phyloP scores from a whole-genome alignment of 2,329 filamentous ascomycete species.

The Pestalotiopsis sp. region DNA sequence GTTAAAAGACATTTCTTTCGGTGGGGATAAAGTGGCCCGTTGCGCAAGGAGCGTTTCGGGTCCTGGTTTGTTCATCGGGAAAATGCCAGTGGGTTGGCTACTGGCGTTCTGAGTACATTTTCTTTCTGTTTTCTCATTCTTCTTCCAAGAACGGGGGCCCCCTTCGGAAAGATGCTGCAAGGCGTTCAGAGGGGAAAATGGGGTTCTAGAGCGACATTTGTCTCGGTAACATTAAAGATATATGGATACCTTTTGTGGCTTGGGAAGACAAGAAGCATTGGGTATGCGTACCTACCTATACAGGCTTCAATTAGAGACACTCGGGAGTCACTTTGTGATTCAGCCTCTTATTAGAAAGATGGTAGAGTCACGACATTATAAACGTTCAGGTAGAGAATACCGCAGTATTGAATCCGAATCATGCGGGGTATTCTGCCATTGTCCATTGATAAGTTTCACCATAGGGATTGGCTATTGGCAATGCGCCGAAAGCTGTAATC shows the following conservation, averaged over 20 bases:
- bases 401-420: not conserved
- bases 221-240: conserved; percentile 10
- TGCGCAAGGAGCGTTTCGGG: not conserved
- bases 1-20: conserved; percentile 21
- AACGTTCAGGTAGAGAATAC: not conserved
- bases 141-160: not conserved
- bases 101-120: not conserved
- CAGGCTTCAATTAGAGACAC: not conserved
- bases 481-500: no score
- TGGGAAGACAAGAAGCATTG: conserved; percentile 14
- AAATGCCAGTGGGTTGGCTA: not conserved
- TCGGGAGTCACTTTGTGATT: not conserved
- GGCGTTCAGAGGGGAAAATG: not conserved
- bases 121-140: not conserved
- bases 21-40: conserved; percentile 7
- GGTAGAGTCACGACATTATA: not conserved
- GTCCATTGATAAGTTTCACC: no score
- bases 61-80: not conserved
- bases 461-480: no score
- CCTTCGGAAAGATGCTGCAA: not conserved
- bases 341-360: not conserved
- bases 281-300: not conserved
- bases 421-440: no score
- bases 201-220: not conserved
- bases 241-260: conserved; percentile 23